These are phyloP conservation scores for Lactifluus pinguis DNA, from an alignment of 768 basidiomycete genomes.

Conservation along the genomic window DNA sequence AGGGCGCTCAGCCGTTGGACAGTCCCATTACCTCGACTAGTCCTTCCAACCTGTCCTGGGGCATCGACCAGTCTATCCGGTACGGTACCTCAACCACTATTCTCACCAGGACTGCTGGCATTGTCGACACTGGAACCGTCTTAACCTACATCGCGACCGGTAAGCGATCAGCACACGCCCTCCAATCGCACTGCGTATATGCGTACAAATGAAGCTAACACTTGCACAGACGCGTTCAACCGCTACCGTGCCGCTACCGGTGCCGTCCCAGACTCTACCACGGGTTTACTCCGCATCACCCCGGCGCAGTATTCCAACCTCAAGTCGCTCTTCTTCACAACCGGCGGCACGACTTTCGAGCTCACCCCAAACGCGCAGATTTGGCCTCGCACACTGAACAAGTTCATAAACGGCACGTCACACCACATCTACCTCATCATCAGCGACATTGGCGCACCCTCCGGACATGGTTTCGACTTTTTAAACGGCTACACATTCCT, in stretches of 20 bases:
- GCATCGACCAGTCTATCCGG: too few species aligned
- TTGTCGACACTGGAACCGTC: too few species aligned
- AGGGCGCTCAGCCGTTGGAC: too few species aligned
- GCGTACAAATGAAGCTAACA: slow-evolving; percentile 5
- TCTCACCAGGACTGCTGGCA: too few species aligned
- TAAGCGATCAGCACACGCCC: too few species aligned
- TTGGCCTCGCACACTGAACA: slow-evolving; percentile 33
- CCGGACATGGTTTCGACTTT: slow-evolving; percentile 46
- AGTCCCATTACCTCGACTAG: too few species aligned
- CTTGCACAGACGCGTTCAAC: slow-evolving; percentile 25
- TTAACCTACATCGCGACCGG: too few species aligned
- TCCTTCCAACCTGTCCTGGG: too few species aligned
- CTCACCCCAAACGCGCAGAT: slow-evolving; percentile 30
- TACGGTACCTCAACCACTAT: too few species aligned
- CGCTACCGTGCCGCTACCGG: slow-evolving; percentile 28
- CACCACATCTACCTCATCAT: slow-evolving; percentile 33
- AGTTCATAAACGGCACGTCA: slow-evolving; percentile 32
- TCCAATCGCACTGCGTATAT: too few species aligned
- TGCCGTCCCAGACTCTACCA: slow-evolving; percentile 24
- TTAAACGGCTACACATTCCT: slow-evolving; percentile 24
- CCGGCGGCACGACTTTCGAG: slow-evolving; percentile 27
- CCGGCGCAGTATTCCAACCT: too few species aligned
- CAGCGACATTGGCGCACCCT: slow-evolving; percentile 29
- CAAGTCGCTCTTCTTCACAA: too few species aligned
- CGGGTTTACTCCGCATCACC: slow-evolving; percentile 24